Conservation (phyloP, 805 yeast genomes). For the Wickerhamomyces strasburgensis region DNA sequence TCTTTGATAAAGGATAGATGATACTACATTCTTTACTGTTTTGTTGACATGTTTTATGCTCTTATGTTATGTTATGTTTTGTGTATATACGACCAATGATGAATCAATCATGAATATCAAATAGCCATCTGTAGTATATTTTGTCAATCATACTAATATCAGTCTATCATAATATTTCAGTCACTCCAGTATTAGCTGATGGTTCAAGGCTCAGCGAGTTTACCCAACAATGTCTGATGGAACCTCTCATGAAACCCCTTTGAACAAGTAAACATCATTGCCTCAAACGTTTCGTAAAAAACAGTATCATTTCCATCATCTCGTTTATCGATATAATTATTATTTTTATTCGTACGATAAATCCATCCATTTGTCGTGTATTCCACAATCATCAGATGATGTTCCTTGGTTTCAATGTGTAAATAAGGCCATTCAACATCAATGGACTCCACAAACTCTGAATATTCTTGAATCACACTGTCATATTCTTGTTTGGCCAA, state of each 20-base stretch:
- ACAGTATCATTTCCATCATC: background rate
- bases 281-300: background rate
- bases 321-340: background rate
- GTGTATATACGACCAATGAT: background rate
- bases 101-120: background rate
- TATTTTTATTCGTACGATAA: too few species aligned
- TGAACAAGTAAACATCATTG: background rate
- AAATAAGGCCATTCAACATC: slow-evolving; percentile 1
- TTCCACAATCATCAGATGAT: background rate
- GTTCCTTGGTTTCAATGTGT: slow-evolving; percentile 11
- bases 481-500: slow-evolving; percentile 5
- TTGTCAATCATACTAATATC: too few species aligned
- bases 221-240: background rate
- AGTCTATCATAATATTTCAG: too few species aligned
- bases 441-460: slow-evolving; percentile 2
- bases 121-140: slow-evolving; percentile 1
- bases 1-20: too few species aligned
- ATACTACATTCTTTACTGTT: too few species aligned
- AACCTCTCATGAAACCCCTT: background rate
- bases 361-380: background rate
- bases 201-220: too few species aligned
- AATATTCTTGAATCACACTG: slow-evolving; percentile 6
- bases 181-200: too few species aligned
- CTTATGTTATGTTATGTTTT: background rate
- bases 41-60: too few species aligned